Conservation (phyloP, 805 yeast genomes). For the Candida rishiriensis region DNA sequence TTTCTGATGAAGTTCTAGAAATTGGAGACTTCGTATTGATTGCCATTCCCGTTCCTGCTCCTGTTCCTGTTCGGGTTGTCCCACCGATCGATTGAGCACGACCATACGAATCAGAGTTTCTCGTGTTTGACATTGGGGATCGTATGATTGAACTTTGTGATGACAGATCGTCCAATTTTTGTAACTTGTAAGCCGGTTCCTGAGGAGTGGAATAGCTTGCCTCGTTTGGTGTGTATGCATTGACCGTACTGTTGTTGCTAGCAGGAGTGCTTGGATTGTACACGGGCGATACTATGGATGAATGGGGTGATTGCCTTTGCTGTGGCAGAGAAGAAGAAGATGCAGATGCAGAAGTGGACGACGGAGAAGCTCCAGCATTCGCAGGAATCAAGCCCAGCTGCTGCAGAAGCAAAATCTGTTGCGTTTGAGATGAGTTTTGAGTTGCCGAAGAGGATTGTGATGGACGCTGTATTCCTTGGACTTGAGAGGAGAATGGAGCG, state of each 20-base stretch:
- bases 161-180: conserved; percentile 1
- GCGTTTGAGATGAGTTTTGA: not conserved
- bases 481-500: not conserved
- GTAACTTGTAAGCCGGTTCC: conserved; percentile 6
- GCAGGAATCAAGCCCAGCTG: conserved; percentile 9
- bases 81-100: not conserved
- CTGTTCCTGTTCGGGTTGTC: too few relatives aligned
- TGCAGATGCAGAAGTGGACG: not conserved
- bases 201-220: not conserved
- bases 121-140: not conserved
- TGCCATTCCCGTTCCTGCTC: not conserved
- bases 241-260: not conserved
- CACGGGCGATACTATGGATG: not conserved
- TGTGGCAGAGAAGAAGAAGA: not conserved
- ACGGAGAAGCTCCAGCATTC: not conserved
- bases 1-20: not conserved
- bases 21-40: not conserved
- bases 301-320: not conserved
- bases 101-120: not conserved
- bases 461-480: not conserved
- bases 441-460: not conserved
- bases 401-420: conserved; percentile 5
- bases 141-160: conserved; percentile 19
- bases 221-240: not conserved
- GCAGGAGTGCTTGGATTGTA: too few relatives aligned